Evolutionary conservation across 805 yeast genomes (phyloP).

Genomic region (Candida dendrica): DNA sequence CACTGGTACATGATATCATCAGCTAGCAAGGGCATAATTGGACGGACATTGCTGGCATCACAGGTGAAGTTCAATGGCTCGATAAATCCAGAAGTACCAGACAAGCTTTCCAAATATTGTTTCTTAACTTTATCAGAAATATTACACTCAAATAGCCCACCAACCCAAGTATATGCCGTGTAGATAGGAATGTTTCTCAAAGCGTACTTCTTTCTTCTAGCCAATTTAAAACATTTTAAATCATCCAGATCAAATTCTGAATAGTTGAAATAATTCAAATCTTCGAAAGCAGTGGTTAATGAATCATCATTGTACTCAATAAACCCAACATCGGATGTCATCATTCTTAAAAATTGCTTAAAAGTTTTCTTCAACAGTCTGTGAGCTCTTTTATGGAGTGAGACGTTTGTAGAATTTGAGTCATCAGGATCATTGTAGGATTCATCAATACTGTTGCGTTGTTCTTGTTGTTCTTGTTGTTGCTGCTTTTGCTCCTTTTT

Average conservation of each 20-base stretch:
- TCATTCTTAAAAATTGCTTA: slow-evolving; percentile 4
- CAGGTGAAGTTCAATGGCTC: slow-evolving; percentile 26
- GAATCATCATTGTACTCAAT: slow-evolving; percentile 16
- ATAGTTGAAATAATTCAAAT: slow-evolving; percentile 6
- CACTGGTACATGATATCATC: slow-evolving; percentile 44
- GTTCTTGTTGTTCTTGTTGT: neutral
- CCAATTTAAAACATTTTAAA: slow-evolving; percentile 47
- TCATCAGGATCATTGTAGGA: no score
- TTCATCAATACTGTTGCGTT: neutral
- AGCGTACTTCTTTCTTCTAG: slow-evolving; percentile 49
- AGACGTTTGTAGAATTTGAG: no score
- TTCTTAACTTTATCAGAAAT: slow-evolving; percentile 23
- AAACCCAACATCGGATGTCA: slow-evolving; percentile 6
- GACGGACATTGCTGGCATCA: slow-evolving; percentile 27
- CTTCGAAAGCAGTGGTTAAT: slow-evolving; percentile 8
- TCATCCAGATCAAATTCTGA: slow-evolving; percentile 11
- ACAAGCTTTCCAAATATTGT: slow-evolving; percentile 14
- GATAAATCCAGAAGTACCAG: slow-evolving; percentile 2
- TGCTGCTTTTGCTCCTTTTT: neutral
- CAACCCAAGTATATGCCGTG: slow-evolving; percentile 54
- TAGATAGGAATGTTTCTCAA: slow-evolving; percentile 36
- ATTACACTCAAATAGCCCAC: slow-evolving; percentile 53
- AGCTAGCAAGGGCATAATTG: slow-evolving; percentile 52
- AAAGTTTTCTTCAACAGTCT: slow-evolving; percentile 4
- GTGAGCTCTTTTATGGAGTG: neutral